phyloP scores from a whole-genome alignment of 495 filamentous ascomycete species.

The Lichina pygmaea region DNA sequence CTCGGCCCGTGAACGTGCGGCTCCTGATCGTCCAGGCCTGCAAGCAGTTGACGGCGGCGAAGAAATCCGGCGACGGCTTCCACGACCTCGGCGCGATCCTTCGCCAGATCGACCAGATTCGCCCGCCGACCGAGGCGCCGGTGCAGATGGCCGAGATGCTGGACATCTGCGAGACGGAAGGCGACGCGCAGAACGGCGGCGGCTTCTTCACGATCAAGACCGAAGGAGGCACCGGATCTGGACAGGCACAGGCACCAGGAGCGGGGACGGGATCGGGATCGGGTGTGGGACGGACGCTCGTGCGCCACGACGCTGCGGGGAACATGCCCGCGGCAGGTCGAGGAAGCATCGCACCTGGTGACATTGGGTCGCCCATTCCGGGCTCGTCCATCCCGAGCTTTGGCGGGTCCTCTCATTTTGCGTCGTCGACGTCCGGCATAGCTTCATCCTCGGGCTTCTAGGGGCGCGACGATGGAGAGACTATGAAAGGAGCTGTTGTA shows the following conservation, averaged over 20 bases:
- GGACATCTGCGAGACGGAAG: constrained; percentile 80
- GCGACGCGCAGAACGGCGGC: constrained; percentile 65
- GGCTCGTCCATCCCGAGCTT: constrained; percentile 7
- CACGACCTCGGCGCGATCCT: constrained; percentile 39
- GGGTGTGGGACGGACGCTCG: constrained; percentile 17
- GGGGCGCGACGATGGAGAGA: too few species aligned
- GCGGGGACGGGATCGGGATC: too few species aligned
- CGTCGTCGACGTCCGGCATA: not conserved
- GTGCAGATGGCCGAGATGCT: constrained; percentile 47
- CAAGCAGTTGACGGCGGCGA: constrained; percentile 21
- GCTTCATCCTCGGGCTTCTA: constrained; percentile 3
- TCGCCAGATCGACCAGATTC: constrained; percentile 33
- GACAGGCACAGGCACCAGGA: too few species aligned
- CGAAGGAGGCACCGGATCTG: constrained; percentile 9
- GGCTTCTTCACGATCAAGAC: constrained; percentile 46
- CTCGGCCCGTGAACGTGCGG: constrained; percentile 28
- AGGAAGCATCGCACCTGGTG: constrained; percentile 9
- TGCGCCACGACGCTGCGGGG: constrained; percentile 32
- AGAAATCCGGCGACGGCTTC: constrained; percentile 22
- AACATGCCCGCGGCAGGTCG: constrained; percentile 7
- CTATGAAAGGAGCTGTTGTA: too few species aligned
- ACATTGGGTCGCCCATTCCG: constrained; percentile 16
- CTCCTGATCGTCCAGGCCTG: constrained; percentile 31
- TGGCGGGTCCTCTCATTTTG: not conserved
- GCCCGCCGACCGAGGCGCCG: constrained; percentile 23